Evolutionary conservation across 148 eudicot species (phyloP).

Genomic region (Cornus controversa): DNA sequence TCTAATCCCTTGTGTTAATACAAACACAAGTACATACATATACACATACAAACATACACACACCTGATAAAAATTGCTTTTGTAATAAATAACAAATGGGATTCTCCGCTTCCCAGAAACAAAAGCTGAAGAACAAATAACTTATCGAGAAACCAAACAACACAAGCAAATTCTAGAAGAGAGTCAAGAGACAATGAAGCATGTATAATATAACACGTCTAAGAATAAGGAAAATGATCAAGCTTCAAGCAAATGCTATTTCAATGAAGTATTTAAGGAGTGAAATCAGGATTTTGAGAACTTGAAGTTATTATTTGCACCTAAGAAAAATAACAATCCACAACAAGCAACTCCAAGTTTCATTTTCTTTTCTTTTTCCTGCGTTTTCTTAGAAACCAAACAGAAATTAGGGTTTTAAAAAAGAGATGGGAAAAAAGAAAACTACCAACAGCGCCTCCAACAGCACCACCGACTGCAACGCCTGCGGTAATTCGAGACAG

Average conservation of each 20-base stretch:
- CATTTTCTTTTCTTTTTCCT: background rate
- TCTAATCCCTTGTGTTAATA: too few relatives aligned
- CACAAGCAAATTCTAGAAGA: too few relatives aligned
- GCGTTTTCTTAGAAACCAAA: background rate
- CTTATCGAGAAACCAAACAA: too few relatives aligned
- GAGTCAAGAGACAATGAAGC: too few relatives aligned
- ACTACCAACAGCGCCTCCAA: constrained; percentile 89
- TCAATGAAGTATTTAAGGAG: background rate
- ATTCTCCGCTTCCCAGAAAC: too few relatives aligned
- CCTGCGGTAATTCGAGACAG: constrained; percentile 73
- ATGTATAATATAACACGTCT: too few relatives aligned
- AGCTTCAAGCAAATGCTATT: background rate
- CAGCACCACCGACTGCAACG: constrained; percentile 80
- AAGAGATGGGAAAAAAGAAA: background rate
- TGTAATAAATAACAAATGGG: too few relatives aligned
- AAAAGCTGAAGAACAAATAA: too few relatives aligned
- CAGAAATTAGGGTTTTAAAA: constrained; percentile 16
- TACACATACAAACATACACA: too few relatives aligned
- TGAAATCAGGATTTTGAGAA: background rate
- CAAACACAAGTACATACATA: too few relatives aligned
- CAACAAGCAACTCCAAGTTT: background rate
- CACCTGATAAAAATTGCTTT: too few relatives aligned
- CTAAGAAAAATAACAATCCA: background rate
- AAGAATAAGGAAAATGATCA: too few relatives aligned
- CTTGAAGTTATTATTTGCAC: background rate